Base-by-base conservation (phyloP, 768 basidiomycete genomes). In the Xerocomellus intermedius region DNA sequence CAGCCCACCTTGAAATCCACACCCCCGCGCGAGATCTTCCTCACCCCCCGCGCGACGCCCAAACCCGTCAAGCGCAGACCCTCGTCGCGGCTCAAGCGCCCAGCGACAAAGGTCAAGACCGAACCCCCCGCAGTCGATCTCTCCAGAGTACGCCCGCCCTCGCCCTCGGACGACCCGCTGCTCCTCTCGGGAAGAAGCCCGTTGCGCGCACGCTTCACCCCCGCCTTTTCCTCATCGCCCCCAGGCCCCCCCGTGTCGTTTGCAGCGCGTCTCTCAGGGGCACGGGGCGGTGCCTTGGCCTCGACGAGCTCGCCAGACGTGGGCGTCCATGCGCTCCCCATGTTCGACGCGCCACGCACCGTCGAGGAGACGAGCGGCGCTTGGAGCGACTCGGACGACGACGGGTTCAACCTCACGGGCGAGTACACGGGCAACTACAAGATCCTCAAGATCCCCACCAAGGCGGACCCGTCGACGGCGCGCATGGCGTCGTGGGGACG, bases 131-230 rank as follows among this genome's bases (percentile, higher is more conserved):
- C 81, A 17, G 74, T 89, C 58, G 81, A 88, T 61, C 69, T 87
- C 28, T 76, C 67, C 45, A 75, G 65, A 14, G 84, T 83, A 61
- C 83, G 86, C 8, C 90, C 89, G 1, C 76, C 87, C 0, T 88
- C 86, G 50, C 89, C 89, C 3, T 82, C 82, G 1, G 89, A 91
- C 36, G 89, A 91, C 61, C 89, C 89, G 0, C 68, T 91, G 0
- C 72, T 91, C 2, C 75, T 91, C 28, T 78, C 77, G 42, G 82
- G 63, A 42, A 24, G 54, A 54, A 56, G 57, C 52, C 43, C 70
- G 12, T 36, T 64, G 8, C 58, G 72, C 44, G 59, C 74, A 19
- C 74, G 73, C n/a, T 64, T 72, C 17, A 78, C 75, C 0, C 72
- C 77, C 14, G 56, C 65, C 0, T 67, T 77, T 28, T 65, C 71